These are phyloP conservation scores for Neoboletus brunneissimus DNA, from an alignment of 768 basidiomycete species.

Conservation along the genomic window DNA sequence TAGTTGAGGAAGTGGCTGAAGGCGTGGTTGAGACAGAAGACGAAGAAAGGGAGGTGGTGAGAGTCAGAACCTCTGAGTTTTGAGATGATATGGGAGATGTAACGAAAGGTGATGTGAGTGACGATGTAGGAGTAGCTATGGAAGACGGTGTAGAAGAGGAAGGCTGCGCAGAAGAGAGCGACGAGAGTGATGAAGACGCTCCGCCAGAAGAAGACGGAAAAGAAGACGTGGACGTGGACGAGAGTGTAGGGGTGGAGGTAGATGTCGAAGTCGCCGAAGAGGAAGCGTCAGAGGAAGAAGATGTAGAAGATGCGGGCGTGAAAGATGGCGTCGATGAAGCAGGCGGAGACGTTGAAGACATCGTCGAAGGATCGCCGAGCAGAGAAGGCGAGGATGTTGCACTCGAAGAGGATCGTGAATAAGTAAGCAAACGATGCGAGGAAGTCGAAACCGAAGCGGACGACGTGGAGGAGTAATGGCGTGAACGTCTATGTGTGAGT, in stretches of 20 bases:
- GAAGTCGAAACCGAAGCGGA: background rate
- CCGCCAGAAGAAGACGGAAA: background rate
- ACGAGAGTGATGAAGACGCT: background rate
- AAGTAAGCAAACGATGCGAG: background rate
- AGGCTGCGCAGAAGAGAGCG: background rate
- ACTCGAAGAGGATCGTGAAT: background rate
- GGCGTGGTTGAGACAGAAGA: background rate
- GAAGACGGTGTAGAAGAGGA: constrained; percentile 1
- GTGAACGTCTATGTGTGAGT: background rate
- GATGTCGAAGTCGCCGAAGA: background rate
- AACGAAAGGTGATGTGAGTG: background rate
- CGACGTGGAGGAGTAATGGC: background rate
- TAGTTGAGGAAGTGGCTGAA: background rate
- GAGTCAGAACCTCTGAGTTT: background rate
- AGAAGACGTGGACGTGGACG: background rate
- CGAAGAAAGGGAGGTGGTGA: background rate
- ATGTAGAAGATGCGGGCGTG: background rate
- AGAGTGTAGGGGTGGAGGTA: background rate
- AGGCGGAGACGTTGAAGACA: background rate
- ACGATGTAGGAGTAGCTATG: background rate
- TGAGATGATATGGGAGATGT: background rate
- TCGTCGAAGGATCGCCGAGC: background rate
- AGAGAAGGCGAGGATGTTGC: constrained; percentile 1
- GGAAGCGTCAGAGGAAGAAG: background rate
- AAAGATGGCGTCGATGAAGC: background rate